A percentile compares a stretch with the other conserved stretches of the same genome.
Conservation (phyloP, 2,329 filamentous ascomycete species). For the Talaromyces sp. region DNA sequence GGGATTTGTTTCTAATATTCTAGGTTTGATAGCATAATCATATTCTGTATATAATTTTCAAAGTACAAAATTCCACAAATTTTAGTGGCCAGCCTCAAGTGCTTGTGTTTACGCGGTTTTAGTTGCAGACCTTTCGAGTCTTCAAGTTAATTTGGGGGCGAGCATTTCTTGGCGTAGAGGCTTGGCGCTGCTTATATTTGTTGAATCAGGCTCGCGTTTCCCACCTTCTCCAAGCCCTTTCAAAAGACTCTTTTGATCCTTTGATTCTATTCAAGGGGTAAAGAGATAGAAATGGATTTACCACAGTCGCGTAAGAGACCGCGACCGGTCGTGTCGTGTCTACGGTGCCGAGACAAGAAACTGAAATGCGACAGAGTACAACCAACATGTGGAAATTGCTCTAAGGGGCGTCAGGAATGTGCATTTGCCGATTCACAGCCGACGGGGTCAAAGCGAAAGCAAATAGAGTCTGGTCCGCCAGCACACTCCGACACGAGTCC, state of each 20-base stretch:
- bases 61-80: too few species aligned
- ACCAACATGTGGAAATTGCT: constrained; percentile 27
- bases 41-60: too few species aligned
- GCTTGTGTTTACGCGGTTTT: not conserved
- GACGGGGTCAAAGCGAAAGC: not conserved
- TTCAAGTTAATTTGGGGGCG: not conserved
- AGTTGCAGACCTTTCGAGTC: not conserved
- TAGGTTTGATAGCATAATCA: too few species aligned
- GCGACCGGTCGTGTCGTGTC: constrained; percentile 27
- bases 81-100: not conserved
- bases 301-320: constrained; percentile 21
- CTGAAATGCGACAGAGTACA: constrained; percentile 27
- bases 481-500: not conserved
- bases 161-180: not conserved
- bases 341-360: constrained; percentile 30
- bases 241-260: not conserved
- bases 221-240: too few species aligned
- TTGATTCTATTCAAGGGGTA: not conserved
- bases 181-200: not conserved
- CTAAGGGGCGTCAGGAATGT: constrained; percentile 16
- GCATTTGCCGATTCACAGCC: not conserved
- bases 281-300: constrained; percentile 7
- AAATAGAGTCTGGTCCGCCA: not conserved
- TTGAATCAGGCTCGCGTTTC: not conserved
- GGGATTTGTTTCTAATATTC: too few species aligned